These are phyloP conservation scores for Cercospora berteroae DNA, from an alignment of 2,329 filamentous ascomycete species.

Conservation along the genomic window DNA sequence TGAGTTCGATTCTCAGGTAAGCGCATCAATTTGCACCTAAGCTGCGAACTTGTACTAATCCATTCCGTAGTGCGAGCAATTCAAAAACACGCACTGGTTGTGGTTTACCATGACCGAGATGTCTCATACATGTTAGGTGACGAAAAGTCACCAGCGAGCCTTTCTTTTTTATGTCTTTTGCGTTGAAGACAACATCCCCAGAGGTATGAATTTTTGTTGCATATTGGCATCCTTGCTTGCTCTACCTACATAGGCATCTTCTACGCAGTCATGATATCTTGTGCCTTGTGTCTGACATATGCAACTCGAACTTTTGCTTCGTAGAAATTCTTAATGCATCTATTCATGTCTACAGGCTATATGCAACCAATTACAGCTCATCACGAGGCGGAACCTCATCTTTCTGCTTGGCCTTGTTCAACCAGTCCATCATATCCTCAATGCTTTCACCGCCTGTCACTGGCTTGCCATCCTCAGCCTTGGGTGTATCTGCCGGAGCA, in stretches of 20 bases:
- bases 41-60: too few relatives aligned
- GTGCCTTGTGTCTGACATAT: too few relatives aligned
- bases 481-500: conserved; percentile 10
- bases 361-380: conserved; percentile 23
- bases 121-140: conserved; percentile 7
- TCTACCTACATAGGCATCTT: too few relatives aligned
- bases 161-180: not conserved
- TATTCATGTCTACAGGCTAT: conserved; percentile 19
- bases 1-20: conserved; percentile 22
- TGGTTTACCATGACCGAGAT: not conserved
- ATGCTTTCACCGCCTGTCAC: conserved; percentile 24
- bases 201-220: too few relatives aligned
- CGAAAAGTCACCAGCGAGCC: conserved; percentile 6
- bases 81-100: not conserved
- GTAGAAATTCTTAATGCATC: conserved; percentile 2
- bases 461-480: conserved; percentile 15
- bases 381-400: conserved; percentile 17
- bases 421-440: conserved; percentile 27
- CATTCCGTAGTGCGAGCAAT: conserved; percentile 5
- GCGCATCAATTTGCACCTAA: too few relatives aligned
- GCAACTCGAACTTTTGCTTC: not conserved
- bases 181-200: too few relatives aligned
- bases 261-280: too few relatives aligned
- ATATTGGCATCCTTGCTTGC: too few relatives aligned
- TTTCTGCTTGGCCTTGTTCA: conserved; percentile 19